A percentile compares a stretch with the other conserved stretches of the same genome.
These are phyloP conservation scores for Pleurotus salmoneostramineus DNA, from an alignment of 768 basidiomycete species.

Conservation along the genomic window DNA sequence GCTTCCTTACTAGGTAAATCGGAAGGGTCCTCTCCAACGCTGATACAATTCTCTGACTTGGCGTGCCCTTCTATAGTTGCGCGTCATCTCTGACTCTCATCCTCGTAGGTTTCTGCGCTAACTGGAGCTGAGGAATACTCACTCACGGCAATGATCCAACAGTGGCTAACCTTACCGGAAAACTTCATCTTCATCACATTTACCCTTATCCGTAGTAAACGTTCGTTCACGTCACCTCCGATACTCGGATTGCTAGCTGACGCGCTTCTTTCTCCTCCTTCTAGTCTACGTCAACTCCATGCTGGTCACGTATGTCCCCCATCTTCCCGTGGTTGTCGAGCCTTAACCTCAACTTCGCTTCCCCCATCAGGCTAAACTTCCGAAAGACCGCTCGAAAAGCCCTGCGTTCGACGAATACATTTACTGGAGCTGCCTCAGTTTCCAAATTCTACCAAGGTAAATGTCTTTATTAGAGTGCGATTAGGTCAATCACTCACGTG, in stretches of 20 bases:
- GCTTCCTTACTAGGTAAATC: constrained; percentile 10
- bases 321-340: background rate
- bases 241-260: background rate
- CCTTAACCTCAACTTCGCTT: too few species aligned
- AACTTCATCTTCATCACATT: constrained; percentile 12
- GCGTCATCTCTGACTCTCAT: constrained; percentile 11
- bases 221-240: constrained; percentile 3
- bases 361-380: background rate
- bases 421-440: background rate
- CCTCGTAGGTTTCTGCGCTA: background rate
- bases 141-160: background rate
- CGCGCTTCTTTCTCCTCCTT: background rate
- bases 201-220: constrained; percentile 12
- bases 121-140: background rate
- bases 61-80: background rate
- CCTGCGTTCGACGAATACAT: background rate
- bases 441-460: constrained; percentile 6
- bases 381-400: constrained; percentile 2
- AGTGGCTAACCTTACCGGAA: constrained; percentile 9
- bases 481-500: background rate
- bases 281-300: constrained; percentile 13
- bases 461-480: background rate
- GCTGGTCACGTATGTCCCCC: constrained; percentile 10
- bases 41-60: background rate
- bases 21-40: background rate